Base-by-base conservation (phyloP, 2,329 filamentous ascomycete species). In the Trichophyton mentagrophytes region DNA sequence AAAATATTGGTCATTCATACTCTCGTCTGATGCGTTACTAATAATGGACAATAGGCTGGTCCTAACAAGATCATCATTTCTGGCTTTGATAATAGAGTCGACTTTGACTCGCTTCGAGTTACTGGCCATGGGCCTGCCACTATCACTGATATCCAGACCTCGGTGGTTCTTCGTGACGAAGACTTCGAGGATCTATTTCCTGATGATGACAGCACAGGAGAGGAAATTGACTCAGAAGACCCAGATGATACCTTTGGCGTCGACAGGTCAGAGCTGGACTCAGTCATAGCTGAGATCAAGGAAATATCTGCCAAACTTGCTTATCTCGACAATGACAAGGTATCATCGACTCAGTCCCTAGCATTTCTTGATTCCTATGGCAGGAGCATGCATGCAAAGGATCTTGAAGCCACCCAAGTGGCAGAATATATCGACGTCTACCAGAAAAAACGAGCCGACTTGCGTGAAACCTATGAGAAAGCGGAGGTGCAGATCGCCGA, bases 101-200 rank as follows among this genome's bases (percentile, higher is more conserved):
- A 83, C 65, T 75, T 80, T 66, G 75, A 81, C 65, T 82, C 80
- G 8, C 80, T 85, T 71, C 82, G 82, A 65, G 77, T 85, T 38
- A 81, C 84, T 65, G 82, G 82, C 53, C 78, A 77, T 58, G 81
- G 82, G n/a, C 69, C 77, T 0, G 82, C 81, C 7, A 79, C 79
- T 58, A 82, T 85, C 66, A 81, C 79, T 9, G 83, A 88, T 66
- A 85, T 87, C 63, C 78, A 80, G 8, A 78, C 86, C 46, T 79
- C 85, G 62, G 73, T 81, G 5, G 72, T 85, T 8, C 78, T 78
- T 1, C 84, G 84, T 64, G 74, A 72, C 15, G 79, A 83, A 30
- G 72, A 75, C 27, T 84, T 82, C 60, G 70, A 81, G 55, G 80
- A 84, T 30, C 67, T 81, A 15, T 82, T 82, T 63, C 78, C 62